Conservation (phyloP, 2,329 filamentous ascomycete species). For the Colletotrichum paranaense region DNA sequence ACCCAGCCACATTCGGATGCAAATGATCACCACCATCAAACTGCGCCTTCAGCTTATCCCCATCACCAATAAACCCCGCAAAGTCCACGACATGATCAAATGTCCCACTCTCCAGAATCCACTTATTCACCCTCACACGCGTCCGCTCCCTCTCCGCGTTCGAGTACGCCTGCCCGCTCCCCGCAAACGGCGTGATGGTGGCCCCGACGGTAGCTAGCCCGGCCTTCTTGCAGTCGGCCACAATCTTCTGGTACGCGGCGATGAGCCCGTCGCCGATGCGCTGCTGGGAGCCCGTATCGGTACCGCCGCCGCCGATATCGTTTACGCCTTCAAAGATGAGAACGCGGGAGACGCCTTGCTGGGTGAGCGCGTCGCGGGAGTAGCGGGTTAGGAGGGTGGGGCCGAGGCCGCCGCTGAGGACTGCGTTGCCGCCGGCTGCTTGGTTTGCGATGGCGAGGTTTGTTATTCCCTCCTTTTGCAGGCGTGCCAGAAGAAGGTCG, state of each 20-base stretch:
- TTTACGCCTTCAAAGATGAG: constrained; percentile 78
- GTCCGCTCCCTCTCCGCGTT: constrained; percentile 65
- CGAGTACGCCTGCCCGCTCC: constrained; percentile 64
- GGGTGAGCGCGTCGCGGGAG: constrained; percentile 71
- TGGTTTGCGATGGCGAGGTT: constrained; percentile 71
- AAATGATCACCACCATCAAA: constrained; percentile 74
- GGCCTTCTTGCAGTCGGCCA: constrained; percentile 61
- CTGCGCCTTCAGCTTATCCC: constrained; percentile 56
- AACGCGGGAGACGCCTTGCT: constrained; percentile 67
- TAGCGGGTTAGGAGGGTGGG: constrained; percentile 70
- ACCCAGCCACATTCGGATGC: constrained; percentile 70
- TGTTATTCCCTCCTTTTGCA: constrained; percentile 59
- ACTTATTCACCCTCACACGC: constrained; percentile 68
- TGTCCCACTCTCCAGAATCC: constrained; percentile 63
- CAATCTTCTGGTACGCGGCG: constrained; percentile 69
- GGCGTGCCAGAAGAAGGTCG: constrained; percentile 62
- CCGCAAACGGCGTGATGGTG: constrained; percentile 74
- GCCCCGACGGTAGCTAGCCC: constrained; percentile 70
- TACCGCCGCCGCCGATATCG: constrained; percentile 68
- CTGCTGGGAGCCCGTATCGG: constrained; percentile 58
- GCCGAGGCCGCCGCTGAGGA: constrained; percentile 71
- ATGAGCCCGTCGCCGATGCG: constrained; percentile 63
- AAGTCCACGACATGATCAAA: constrained; percentile 75
- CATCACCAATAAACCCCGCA: constrained; percentile 65
- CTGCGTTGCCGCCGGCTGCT: constrained; percentile 75